Conservation (phyloP, 2,329 filamentous ascomycete species). For the Thielaviopsis cerberus region DNA sequence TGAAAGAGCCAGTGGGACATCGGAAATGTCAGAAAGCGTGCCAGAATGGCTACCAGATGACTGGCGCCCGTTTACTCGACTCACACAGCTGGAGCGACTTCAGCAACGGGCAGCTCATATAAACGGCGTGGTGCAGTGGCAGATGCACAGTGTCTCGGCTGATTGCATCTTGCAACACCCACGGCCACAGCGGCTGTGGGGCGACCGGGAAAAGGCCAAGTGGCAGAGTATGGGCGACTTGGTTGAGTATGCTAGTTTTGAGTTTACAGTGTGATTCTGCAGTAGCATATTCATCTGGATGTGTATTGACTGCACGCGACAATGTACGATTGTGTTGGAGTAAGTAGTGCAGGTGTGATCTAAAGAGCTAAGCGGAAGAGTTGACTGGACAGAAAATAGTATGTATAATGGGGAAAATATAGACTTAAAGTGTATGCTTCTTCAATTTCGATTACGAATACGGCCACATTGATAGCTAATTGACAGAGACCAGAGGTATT, state of each 20-base stretch:
- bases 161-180: slow-evolving; percentile 4
- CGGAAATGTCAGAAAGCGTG: background rate
- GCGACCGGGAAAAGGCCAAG: background rate
- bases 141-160: background rate
- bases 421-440: background rate
- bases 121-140: background rate
- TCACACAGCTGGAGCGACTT: slow-evolving; percentile 2
- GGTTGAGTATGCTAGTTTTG: background rate
- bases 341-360: background rate
- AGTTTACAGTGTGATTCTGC: background rate
- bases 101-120: background rate
- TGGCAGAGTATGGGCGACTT: slow-evolving; percentile 6
- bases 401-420: background rate
- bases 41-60: slow-evolving; percentile 5
- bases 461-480: background rate
- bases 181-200: slow-evolving; percentile 2
- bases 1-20: background rate
- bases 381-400: background rate
- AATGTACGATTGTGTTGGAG: background rate
- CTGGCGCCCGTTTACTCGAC: slow-evolving; percentile 1
- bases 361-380: no score
- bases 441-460: background rate
- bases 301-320: background rate
- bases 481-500: background rate
- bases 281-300: background rate